These are phyloP conservation scores for Talinum fruticosum DNA, from an alignment of 148 eudicot species.

Conservation along the genomic window DNA sequence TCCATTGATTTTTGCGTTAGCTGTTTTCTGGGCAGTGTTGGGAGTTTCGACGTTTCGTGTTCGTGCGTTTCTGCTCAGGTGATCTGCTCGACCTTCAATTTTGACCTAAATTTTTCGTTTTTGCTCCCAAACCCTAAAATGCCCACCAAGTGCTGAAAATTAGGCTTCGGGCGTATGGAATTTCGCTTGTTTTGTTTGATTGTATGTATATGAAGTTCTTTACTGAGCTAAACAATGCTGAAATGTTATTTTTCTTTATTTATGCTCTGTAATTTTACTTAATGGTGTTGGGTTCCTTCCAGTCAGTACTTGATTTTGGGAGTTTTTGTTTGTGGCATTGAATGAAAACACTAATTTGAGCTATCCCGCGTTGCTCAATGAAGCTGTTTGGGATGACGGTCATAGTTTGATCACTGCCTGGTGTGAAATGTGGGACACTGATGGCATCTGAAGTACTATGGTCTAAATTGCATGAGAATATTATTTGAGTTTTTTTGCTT, in stretches of 20 bases:
- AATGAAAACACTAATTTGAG: constrained; percentile 5
- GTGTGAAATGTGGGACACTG: constrained; percentile 9
- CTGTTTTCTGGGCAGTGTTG: constrained; percentile 6
- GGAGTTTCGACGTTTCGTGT: constrained; percentile 12
- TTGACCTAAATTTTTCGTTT: constrained; percentile 28
- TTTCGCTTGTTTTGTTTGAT: constrained; percentile 12
- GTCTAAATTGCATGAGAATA: background rate
- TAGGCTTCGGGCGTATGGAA: constrained; percentile 23
- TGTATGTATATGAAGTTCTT: constrained; percentile 7
- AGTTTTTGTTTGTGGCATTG: constrained; percentile 29
- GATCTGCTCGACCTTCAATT: constrained; percentile 32
- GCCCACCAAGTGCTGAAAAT: constrained; percentile 8
- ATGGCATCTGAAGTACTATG: background rate
- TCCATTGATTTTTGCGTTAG: constrained; percentile 6
- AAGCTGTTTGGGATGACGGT: constrained; percentile 1
- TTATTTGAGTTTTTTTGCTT: background rate
- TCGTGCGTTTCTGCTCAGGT: constrained; percentile 24
- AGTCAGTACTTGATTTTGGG: constrained; percentile 6
- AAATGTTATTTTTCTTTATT: background rate
- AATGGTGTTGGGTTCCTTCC: constrained; percentile 15
- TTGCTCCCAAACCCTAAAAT: constrained; percentile 34
- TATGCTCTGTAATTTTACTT: constrained; percentile 12
- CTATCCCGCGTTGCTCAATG: background rate
- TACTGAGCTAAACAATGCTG: constrained; percentile 2
- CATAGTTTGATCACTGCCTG: constrained; percentile 11